These are phyloP conservation scores for Aspergillus costaricaensis DNA, from an alignment of 2,329 filamentous ascomycete genomes.

Conservation along the genomic window DNA sequence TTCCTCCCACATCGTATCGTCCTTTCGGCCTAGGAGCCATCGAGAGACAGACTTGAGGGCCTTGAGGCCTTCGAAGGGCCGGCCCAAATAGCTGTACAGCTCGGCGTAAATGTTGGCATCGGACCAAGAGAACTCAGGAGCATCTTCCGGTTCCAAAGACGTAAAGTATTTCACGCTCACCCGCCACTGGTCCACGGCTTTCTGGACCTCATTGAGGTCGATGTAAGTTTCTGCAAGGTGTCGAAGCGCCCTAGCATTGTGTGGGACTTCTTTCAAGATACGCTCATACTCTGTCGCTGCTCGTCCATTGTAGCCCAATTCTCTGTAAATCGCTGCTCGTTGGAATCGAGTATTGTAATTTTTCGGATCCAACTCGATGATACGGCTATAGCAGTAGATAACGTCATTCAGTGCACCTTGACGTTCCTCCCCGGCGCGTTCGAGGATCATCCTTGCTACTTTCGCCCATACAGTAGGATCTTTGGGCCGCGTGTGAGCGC, in stretches of 20 bases:
- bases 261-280: slow-evolving; percentile 55
- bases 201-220: slow-evolving; percentile 51
- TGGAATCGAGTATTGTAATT: slow-evolving; percentile 57
- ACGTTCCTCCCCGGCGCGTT: slow-evolving; percentile 50
- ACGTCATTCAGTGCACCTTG: slow-evolving; percentile 50
- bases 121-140: slow-evolving; percentile 66
- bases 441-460: slow-evolving; percentile 57
- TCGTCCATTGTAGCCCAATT: slow-evolving; percentile 49
- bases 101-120: slow-evolving; percentile 85
- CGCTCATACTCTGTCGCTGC: slow-evolving; percentile 56
- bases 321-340: slow-evolving; percentile 58
- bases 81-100: slow-evolving; percentile 66
- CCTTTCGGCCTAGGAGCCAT: slow-evolving; percentile 76
- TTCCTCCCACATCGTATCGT: slow-evolving; percentile 76
- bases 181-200: slow-evolving; percentile 55
- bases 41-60: slow-evolving; percentile 73
- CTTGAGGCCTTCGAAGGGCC: slow-evolving; percentile 66
- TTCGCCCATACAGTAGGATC: slow-evolving; percentile 60
- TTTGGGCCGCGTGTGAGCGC: slow-evolving; percentile 58
- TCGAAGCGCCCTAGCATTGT: slow-evolving; percentile 57
- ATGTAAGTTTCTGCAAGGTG: slow-evolving; percentile 61
- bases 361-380: slow-evolving; percentile 55
- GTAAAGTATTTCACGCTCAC: slow-evolving; percentile 54
- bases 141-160: slow-evolving; percentile 46
- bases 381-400: slow-evolving; percentile 55